Base-by-base conservation (phyloP, 805 yeast genomes). In the Cephaloascus fragrans region DNA sequence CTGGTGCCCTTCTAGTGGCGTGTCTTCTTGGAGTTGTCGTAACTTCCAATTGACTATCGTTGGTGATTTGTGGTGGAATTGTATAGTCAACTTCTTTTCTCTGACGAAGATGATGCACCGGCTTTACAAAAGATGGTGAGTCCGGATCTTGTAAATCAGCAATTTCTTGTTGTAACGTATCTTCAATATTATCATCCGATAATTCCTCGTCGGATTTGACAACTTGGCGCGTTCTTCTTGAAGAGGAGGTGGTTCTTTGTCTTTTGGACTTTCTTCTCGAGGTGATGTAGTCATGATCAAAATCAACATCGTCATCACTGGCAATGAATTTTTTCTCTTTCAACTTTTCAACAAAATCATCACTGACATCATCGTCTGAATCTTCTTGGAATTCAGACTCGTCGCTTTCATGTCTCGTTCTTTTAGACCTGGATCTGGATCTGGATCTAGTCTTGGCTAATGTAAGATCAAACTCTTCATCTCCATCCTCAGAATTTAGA, bases 61-160 rank as follows among this genome's bases (percentile, higher is more conserved):
- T 61, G 18, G 67, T 47, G 3, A 85, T 64, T 3, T 95, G 95
- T 1, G 96, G 96, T 0, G 95, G 90, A 8, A 88, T 67, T 12
- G 80, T 73, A 55, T 88, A 88, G 52, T 88, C 83, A 9, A 89
- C 78, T 19, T 79, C 78, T 15, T 56, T 61, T 41, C 88, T 77
- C 44, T 62, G 71, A 37, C 71, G 55, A 35, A 68, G 57, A 45
- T 65, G 65, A 42, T 64, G 71, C 37, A 23, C 28, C 6, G 57
- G 59, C 26, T 62, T 47, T 2, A 69, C 69, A 20, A 74, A 65
- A 19, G 71, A 62, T 3, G 74, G 71, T 2, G 85, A 79, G 12
- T 80, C 77, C 3, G 80, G 67, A 44, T 77, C 80, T 49, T 76
- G 72, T 35, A 83, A 54, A 19, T 80, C 87, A 39, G 72, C 74